Conservation (phyloP, 495 filamentous ascomycete genomes). For the Tuber indicum region DNA sequence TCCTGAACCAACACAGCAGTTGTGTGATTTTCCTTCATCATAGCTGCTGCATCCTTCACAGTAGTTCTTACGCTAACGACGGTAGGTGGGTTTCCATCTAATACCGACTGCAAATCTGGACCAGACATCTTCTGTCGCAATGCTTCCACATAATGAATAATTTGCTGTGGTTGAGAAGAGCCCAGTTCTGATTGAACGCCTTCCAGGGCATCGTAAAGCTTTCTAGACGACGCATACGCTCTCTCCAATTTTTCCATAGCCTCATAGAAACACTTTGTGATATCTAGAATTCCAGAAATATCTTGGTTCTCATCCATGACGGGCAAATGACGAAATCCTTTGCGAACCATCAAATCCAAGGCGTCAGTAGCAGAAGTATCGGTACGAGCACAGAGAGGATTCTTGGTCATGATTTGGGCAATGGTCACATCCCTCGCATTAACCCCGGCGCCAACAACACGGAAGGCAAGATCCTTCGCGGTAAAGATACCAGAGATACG, state of each 20-base stretch:
- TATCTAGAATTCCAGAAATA: constrained; percentile 96
- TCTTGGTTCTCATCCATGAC: constrained; percentile 99
- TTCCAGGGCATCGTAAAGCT: constrained; percentile 94
- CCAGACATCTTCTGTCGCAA: constrained; percentile 95
- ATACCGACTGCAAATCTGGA: constrained; percentile 87
- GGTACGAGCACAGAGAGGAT: constrained; percentile 91
- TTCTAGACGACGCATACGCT: constrained; percentile 90
- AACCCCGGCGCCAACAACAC: constrained; percentile 87
- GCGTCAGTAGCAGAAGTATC: constrained; percentile 98
- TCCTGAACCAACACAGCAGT: constrained; percentile 95
- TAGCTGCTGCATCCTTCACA: constrained; percentile 83
- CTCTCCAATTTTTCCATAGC: constrained; percentile 99
- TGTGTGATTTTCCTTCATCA: constrained; percentile 99
- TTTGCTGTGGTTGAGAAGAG: constrained; percentile 92
- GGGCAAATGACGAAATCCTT: constrained; percentile 93
- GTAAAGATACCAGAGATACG: constrained; percentile 98
- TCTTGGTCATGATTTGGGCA: constrained; percentile 99
- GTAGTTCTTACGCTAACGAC: constrained; percentile 94
- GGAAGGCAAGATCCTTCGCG: constrained; percentile 95
- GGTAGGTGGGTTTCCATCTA: constrained; percentile 83
- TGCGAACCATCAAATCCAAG: constrained; percentile 93
- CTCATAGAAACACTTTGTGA: constrained; percentile 99
- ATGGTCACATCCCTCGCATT: constrained; percentile 88
- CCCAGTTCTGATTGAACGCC: constrained; percentile 98
- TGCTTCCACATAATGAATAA: constrained; percentile 97